Evolutionary conservation across 805 yeast species (phyloP), one percentile per base, ranked within the genome.

Genomic region (Cyberlindnera xishuangbannaensis): DNA sequence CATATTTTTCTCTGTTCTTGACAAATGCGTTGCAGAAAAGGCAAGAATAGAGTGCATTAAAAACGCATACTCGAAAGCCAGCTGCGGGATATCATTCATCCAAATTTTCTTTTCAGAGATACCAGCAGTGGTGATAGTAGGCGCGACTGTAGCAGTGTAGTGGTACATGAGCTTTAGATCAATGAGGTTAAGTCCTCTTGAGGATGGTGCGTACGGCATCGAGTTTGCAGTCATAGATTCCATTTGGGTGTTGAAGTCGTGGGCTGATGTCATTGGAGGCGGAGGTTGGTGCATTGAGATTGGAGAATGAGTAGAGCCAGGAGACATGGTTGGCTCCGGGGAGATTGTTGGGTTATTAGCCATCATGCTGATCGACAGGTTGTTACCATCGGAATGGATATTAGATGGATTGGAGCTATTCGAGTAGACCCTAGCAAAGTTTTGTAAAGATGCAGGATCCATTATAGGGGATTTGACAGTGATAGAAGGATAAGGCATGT

Each of bases 21-120:
- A 77, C 31, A 88, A 61, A 61, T 90, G 97, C 0, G 97, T 85
- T 2, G 97, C 97, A 36, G 95, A 78, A 50, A 90, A 84, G 17
- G 95, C 95, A 34, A 90, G 64, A 11, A 90, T 69, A 1, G 95
- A 79, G 53, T 90, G 97, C 96, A 90, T 86, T 45, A 90, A 64
- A 50, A 85, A 87, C 12, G 95, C 95, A 53, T 79, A 80, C 36
- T 79, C 74, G 59, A 88, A 86, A 5, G 97, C 95, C 37, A 88
- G 64, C 63, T 78, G 74, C 0, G 96, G 96, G 16, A 90, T 86
- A 46, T 85, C 94, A 32, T 73, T 76, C 33, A 78, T 75, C 97
- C 97, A 90, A 24, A 88, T 81, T 43, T 80, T 74, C 19, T 79
- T 76, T 43, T 82, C 94, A 20, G 90, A 81, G 21, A 88, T 85